phyloP scores from a whole-genome alignment of 306 rosid genomes.

The Boehmeria nivea region DNA sequence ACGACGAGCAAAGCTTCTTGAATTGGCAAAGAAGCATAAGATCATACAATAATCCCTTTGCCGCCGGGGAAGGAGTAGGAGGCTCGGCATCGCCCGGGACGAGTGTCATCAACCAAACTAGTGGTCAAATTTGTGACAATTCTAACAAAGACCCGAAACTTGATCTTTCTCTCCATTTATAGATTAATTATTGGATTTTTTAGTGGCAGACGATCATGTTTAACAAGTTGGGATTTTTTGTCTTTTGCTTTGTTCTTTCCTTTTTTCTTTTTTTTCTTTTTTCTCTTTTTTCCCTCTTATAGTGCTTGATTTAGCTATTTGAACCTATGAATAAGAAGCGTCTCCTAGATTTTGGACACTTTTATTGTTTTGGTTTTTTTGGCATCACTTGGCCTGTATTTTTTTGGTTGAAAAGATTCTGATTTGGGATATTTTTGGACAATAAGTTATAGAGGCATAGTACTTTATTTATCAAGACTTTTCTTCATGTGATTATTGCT shows the following conservation, averaged over 20 bases:
- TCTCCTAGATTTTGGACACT: not conserved
- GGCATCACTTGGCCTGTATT: too few relatives aligned
- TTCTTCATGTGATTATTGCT: too few relatives aligned
- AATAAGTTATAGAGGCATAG: not conserved
- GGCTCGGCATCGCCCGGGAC: conserved; percentile 18
- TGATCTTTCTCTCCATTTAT: conserved; percentile 53
- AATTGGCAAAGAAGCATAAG: conserved; percentile 43
- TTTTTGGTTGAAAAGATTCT: too few relatives aligned
- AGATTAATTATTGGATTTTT: not conserved
- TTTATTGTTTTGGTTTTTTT: not conserved
- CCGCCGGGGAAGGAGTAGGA: conserved; percentile 10
- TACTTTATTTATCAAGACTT: not conserved
- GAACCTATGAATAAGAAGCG: not conserved
- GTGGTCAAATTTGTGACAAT: too few relatives aligned
- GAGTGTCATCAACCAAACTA: too few relatives aligned
- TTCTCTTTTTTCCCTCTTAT: too few relatives aligned
- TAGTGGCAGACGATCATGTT: too few relatives aligned
- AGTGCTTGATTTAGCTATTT: too few relatives aligned
- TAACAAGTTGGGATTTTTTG: too few relatives aligned
- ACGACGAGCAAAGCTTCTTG: conserved; percentile 30
- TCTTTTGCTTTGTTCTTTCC: too few relatives aligned
- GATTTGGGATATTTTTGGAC: not conserved
- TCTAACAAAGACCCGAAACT: conserved; percentile 46
- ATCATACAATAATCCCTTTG: not conserved
- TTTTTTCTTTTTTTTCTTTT: too few relatives aligned